Base-by-base conservation (phyloP, 148 eudicot genomes). In the Arctostaphylos glauca region DNA sequence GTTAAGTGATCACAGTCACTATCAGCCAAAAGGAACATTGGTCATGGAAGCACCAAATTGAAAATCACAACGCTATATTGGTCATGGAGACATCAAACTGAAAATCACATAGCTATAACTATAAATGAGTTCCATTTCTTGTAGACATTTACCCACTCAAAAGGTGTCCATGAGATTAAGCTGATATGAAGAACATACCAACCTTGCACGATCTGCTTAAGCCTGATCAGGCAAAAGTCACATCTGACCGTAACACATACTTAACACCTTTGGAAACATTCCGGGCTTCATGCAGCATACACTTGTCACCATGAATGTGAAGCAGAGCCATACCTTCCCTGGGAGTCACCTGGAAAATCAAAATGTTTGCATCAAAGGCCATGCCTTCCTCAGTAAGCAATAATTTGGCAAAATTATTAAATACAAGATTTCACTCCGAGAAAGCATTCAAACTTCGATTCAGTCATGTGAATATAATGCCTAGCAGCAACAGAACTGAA, bases 261-360 rank as follows among this genome's bases (percentile, higher is more conserved):
- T 96, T 96, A 82, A 91, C 84, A 72, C 99, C 99, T 81, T 92
- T 94, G 13, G 86, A 85, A 77, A 96, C 98, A 84, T 89, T 92
- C 64, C 92, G 91, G 53, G 98, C 95, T 91, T 96, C 99, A 84
- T 96, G 99, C 84, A 96, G 76, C 99, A 96, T 94, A 86, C 99
- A 94, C 81, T 91, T 93, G 23, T 88, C 90, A 23, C 99, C 99
- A 83, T 96, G 99, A 62, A 96, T 91, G 87, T 96, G 98, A 76
- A 96, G 86, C 18, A 96, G 97, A 58, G 99, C 97, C 98, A 93
- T 91, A 44, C 99, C 99, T 90, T 92, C 95, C 23, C 73, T 85
- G 31, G 99, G 99, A 79, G 94, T 85, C 70, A 96, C 99, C 98
- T 96, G 80, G 44, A 87, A 18, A 83, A 56, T 60, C 56, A 64